A percentile compares a stretch with the other conserved stretches of the same genome.
Conservation (phyloP, 1,284 basidiomycete species). For the Ustilago trichophora region DNA sequence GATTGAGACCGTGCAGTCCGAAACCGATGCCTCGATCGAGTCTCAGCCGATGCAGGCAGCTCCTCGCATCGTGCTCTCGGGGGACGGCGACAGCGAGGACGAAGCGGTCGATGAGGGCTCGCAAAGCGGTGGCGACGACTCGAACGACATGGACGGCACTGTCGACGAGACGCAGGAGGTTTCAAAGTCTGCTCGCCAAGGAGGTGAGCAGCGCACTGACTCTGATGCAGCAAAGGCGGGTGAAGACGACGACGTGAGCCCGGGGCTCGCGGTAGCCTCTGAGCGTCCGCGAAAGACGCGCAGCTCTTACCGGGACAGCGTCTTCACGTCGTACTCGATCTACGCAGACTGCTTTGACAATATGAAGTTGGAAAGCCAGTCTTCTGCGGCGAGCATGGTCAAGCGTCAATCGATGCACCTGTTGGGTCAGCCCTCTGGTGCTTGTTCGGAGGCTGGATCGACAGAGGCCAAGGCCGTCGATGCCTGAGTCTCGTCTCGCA, state of each 20-base stretch:
- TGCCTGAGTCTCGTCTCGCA: too few species aligned
- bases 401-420: conserved; percentile 39
- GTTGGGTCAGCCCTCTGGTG: conserved; percentile 2
- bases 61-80: conserved; percentile 29
- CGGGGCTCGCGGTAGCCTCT: conserved; percentile 2
- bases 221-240: not conserved
- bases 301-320: conserved; percentile 41
- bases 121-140: too few species aligned
- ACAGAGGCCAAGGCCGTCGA: conserved; percentile 2
- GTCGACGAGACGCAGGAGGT: too few species aligned
- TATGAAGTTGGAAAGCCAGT: conserved; percentile 46
- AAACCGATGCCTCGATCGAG: conserved; percentile 1
- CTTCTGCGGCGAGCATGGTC: conserved; percentile 43
- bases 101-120: conserved; percentile 5
- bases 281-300: conserved; percentile 23
- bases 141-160: too few species aligned
- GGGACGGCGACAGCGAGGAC: conserved; percentile 17
- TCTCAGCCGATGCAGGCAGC: not conserved
- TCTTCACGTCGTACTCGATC: conserved; percentile 51
- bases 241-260: not conserved
- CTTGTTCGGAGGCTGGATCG: not conserved
- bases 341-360: conserved; percentile 50
- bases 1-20: not conserved
- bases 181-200: too few species aligned
- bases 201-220: too few species aligned